These are phyloP conservation scores for Erigeron canadensis DNA, from an alignment of 129 eudicot species.

Conservation along the genomic window DNA sequence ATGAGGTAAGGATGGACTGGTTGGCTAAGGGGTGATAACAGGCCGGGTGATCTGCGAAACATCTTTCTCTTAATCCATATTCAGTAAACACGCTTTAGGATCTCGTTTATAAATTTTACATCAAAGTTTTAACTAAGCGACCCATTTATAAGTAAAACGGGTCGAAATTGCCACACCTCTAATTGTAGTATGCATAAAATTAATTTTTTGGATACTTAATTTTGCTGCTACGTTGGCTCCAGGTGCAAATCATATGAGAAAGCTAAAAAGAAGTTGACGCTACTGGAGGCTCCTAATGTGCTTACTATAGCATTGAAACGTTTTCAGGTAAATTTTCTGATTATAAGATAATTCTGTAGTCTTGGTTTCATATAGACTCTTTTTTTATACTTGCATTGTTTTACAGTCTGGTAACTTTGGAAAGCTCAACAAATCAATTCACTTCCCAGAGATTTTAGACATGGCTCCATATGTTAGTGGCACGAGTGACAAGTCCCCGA, in stretches of 20 bases:
- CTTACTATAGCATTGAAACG: conserved; percentile 90
- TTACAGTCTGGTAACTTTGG: conserved; percentile 82
- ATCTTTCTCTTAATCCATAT: too few relatives aligned
- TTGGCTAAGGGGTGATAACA: too few relatives aligned
- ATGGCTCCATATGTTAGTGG: conserved; percentile 81
- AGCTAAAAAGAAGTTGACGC: conserved; percentile 71
- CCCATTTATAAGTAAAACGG: too few relatives aligned
- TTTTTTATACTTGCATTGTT: conserved; percentile 11
- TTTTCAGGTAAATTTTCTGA: conserved; percentile 57
- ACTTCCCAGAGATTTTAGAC: conserved; percentile 79
- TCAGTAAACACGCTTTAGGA: too few relatives aligned
- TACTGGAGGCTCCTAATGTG: conserved; percentile 85
- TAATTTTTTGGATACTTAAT: neutral
- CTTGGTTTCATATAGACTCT: conserved; percentile 2
- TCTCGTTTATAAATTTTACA: too few relatives aligned
- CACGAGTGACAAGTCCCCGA: conserved; percentile 67
- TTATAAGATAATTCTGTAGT: neutral
- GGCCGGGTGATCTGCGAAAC: too few relatives aligned
- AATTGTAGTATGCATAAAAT: too few relatives aligned
- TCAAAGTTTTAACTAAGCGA: too few relatives aligned
- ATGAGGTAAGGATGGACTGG: too few relatives aligned
- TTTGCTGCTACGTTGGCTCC: conserved; percentile 6
- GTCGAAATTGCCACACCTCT: too few relatives aligned
- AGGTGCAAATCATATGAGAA: conserved; percentile 93
- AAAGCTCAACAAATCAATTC: conserved; percentile 70